Evolutionary conservation across 257 asterid genomes (phyloP).

Genomic region (Solanum chaucha): DNA sequence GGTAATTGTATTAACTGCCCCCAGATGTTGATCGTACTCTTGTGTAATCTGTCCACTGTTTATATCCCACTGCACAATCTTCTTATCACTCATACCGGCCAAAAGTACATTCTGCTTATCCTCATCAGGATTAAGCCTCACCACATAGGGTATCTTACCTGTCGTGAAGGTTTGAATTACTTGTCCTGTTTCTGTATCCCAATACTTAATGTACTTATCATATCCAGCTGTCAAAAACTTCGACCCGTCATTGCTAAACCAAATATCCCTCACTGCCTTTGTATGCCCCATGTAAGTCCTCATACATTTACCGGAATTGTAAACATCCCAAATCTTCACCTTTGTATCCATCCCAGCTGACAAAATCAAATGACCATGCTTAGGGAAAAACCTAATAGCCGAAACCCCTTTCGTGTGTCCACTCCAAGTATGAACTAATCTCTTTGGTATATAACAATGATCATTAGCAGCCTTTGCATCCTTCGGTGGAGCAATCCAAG

Average conservation of each 20-base stretch:
- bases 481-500: conserved; percentile 95
- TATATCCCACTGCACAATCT: conserved; percentile 99
- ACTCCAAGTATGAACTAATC: conserved; percentile 94
- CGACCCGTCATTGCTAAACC: conserved; percentile 83
- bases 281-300: conserved; percentile 96
- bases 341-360: conserved; percentile 98
- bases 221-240: conserved; percentile 92
- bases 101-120: conserved; percentile 94
- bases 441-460: conserved; percentile 94
- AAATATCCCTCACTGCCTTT: conserved; percentile 88
- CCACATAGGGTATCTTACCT: conserved; percentile 89
- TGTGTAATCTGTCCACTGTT: conserved; percentile 91
- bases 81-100: conserved; percentile 99
- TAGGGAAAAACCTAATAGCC: conserved; percentile 92
- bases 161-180: conserved; percentile 89
- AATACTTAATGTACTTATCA: conserved; percentile 93
- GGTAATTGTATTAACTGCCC: conserved; percentile 95
- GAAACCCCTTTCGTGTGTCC: conserved; percentile 98
- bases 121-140: conserved; percentile 91
- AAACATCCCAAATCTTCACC: conserved; percentile 97
- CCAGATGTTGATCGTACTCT: conserved; percentile 98
- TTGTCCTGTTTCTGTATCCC: conserved; percentile 99
- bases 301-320: conserved; percentile 85
- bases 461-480: conserved; percentile 91
- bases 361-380: conserved; percentile 80